phyloP scores from a whole-genome alignment of 441 rosid genomes.

The Bruguiera hainesii region DNA sequence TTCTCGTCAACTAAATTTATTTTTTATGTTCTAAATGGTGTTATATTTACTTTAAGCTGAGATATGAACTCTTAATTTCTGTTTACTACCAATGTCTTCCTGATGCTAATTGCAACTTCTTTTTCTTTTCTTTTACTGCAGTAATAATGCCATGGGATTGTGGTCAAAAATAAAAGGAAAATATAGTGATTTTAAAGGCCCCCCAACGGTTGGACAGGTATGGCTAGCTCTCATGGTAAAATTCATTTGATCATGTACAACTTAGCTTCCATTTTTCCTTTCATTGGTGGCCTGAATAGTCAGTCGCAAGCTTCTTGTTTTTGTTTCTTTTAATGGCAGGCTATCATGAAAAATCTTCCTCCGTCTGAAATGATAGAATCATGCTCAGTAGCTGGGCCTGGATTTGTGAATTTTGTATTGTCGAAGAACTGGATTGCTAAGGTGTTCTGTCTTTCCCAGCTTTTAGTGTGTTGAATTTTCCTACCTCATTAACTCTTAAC shows the following conservation, averaged over 20 bases:
- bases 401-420: conserved; percentile 69
- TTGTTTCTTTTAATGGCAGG: conserved; percentile 38
- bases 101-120: not conserved
- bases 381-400: conserved; percentile 79
- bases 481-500: not conserved
- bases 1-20: not conserved
- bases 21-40: not conserved
- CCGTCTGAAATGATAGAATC: conserved; percentile 72
- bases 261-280: not conserved
- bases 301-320: not conserved
- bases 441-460: conserved; percentile 38
- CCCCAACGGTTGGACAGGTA: conserved; percentile 84
- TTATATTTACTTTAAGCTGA: not conserved
- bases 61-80: not conserved
- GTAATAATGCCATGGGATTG: conserved; percentile 90
- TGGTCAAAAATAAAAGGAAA: conserved; percentile 71
- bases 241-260: not conserved
- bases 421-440: conserved; percentile 75
- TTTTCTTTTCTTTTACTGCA: conserved; percentile 22
- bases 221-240: not conserved
- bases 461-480: not conserved
- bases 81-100: not conserved
- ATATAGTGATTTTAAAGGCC: conserved; percentile 51
- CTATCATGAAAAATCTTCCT: conserved; percentile 60
- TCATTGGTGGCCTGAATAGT: not conserved